Conservation (phyloP, 2,329 filamentous ascomycete species). For the Microsporum audouinii region DNA sequence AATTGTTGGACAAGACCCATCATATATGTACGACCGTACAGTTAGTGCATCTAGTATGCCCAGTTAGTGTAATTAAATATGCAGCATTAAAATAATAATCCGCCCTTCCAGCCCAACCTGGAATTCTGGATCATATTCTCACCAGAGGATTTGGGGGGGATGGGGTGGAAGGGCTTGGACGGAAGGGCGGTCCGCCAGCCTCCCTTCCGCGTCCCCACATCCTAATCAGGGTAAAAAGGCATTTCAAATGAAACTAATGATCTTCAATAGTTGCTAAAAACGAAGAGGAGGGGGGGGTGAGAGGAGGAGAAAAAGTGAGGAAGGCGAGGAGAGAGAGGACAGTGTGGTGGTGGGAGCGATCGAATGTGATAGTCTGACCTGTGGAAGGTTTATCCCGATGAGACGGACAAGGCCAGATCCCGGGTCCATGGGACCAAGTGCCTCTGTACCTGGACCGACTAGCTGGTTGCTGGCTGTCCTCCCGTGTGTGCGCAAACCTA, state of each 20-base stretch:
- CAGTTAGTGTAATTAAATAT: not conserved
- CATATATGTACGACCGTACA: not conserved
- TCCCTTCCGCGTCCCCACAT: conserved; percentile 1
- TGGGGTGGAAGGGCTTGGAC: not conserved
- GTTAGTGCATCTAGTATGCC: not conserved
- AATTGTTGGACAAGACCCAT: not conserved
- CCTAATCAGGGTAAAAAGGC: not conserved
- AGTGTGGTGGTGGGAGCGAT: not conserved
- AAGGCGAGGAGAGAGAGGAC: not conserved
- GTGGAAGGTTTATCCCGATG: not conserved
- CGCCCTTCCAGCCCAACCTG: not conserved
- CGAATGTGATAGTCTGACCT: conserved; percentile 1
- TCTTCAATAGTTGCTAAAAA: conserved; percentile 3
- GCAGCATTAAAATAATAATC: not conserved
- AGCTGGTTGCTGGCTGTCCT: not conserved
- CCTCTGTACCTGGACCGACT: not conserved
- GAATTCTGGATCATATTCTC: not conserved
- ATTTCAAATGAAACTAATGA: conserved; percentile 4
- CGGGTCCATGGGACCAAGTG: conserved; percentile 2
- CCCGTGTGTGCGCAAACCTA: not conserved
- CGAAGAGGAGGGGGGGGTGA: not conserved
- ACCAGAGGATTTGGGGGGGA: too few relatives aligned
- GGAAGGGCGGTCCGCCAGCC: conserved; percentile 3
- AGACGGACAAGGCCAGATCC: not conserved
- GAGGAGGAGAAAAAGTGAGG: not conserved